Conservation (phyloP, 2,329 filamentous ascomycete species). For the Phialemoniopsis sp. region DNA sequence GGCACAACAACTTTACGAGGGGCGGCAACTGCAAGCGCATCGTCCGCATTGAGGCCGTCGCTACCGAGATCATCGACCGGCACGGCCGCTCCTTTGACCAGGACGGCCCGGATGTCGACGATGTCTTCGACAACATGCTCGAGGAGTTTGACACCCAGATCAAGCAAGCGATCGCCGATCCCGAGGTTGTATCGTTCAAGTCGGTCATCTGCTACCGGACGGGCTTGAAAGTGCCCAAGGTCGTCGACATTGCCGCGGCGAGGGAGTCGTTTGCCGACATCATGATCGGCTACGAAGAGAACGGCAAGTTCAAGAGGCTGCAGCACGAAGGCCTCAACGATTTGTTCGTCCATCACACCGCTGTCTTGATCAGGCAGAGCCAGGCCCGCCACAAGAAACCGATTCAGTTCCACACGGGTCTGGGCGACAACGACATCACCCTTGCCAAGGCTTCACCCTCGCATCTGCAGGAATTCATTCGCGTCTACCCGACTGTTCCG, state of each 20-base stretch:
- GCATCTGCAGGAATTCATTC: conserved; percentile 70
- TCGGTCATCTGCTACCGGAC: conserved; percentile 79
- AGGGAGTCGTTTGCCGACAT: conserved; percentile 33
- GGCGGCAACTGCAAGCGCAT: conserved; percentile 63
- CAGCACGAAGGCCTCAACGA: conserved; percentile 65
- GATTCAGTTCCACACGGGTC: conserved; percentile 78
- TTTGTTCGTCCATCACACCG: conserved; percentile 60
- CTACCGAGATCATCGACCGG: conserved; percentile 55
- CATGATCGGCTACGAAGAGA: conserved; percentile 18
- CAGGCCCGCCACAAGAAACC: conserved; percentile 55
- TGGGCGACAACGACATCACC: conserved; percentile 76
- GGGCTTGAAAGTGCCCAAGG: conserved; percentile 56
- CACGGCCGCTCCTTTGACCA: conserved; percentile 24
- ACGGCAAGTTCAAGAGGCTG: conserved; percentile 44
- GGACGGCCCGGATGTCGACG: conserved; percentile 30
- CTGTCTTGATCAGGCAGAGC: conserved; percentile 50
- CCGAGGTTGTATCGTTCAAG: conserved; percentile 75
- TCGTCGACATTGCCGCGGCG: conserved; percentile 35
- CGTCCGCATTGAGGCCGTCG: conserved; percentile 71
- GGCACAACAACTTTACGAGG: conserved; percentile 63
- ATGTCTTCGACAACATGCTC: conserved; percentile 38
- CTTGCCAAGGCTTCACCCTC: conserved; percentile 69
- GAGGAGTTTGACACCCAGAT: conserved; percentile 50
- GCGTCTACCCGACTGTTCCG: conserved; percentile 62
- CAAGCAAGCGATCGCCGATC: conserved; percentile 52